Conservation (phyloP, 2,329 filamentous ascomycete genomes). For the Dothistroma pini region DNA sequence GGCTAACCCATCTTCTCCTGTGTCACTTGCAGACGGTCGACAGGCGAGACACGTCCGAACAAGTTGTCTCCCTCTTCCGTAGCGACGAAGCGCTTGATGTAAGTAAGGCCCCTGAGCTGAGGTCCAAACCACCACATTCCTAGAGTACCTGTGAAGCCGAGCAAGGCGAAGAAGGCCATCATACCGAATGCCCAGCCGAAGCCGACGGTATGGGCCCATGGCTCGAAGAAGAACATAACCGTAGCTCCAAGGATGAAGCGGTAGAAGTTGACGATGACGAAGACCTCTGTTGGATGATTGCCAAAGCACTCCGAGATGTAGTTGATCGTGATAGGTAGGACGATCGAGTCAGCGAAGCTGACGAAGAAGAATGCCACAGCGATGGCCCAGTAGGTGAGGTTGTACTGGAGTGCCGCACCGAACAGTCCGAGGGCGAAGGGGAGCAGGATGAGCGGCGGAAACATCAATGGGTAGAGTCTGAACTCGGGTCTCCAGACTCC, state of each 20-base stretch:
- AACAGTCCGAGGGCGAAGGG: conserved; percentile 26
- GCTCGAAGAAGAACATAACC: conserved; percentile 10
- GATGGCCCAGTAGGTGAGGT: conserved; percentile 41
- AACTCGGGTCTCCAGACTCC: conserved; percentile 42
- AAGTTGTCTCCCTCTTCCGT: neutral
- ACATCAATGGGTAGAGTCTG: conserved; percentile 34
- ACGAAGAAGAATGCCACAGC: conserved; percentile 42
- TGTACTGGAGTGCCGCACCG: conserved; percentile 41
- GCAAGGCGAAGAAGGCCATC: conserved; percentile 1
- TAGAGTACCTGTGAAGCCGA: neutral
- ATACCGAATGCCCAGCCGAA: conserved; percentile 15
- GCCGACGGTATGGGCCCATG: conserved; percentile 13
- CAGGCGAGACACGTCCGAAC: neutral
- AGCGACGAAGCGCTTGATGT: neutral
- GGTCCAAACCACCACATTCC: conserved; percentile 1
- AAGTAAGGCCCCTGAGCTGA: neutral
- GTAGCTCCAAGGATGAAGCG: conserved; percentile 14
- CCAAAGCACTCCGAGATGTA: conserved; percentile 37
- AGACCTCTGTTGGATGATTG: conserved; percentile 37
- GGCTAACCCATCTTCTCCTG: neutral
- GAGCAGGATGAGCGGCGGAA: conserved; percentile 36
- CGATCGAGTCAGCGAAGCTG: conserved; percentile 36
- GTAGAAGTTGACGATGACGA: conserved; percentile 35
- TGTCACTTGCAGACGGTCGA: neutral
- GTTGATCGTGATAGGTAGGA: conserved; percentile 35